Evolutionary conservation across 768 basidiomycete genomes (phyloP).

Genomic region (Mycena latifolia): DNA sequence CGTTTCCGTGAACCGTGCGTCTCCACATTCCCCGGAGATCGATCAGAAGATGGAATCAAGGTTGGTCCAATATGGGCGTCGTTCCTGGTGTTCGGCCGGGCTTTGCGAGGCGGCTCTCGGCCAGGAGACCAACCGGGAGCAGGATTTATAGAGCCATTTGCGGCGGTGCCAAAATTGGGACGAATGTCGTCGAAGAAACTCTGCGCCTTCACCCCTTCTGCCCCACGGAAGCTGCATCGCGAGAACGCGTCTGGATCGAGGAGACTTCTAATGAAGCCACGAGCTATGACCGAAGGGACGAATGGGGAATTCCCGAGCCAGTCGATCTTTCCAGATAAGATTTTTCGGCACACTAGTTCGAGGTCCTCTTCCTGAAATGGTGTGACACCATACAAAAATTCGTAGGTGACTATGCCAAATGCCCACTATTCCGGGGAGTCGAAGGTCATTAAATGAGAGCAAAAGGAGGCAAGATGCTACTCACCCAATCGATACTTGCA

Average conservation of each 20-base stretch:
- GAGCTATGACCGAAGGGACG: slow-evolving; percentile 2
- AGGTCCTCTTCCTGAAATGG: slow-evolving; percentile 4
- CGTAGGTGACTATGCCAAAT: slow-evolving; percentile 11
- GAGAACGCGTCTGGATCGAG: background rate
- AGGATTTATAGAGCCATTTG: background rate
- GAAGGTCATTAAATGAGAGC: background rate
- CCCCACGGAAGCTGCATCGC: slow-evolving; percentile 3
- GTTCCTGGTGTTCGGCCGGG: background rate
- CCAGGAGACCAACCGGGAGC: background rate
- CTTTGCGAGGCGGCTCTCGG: background rate
- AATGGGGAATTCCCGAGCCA: slow-evolving; percentile 5
- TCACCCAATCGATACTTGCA: slow-evolving; percentile 18
- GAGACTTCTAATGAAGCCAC: background rate
- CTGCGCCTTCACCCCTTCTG: background rate
- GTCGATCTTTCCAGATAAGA: slow-evolving; percentile 4
- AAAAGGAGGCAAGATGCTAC: background rate
- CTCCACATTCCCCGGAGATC: background rate
- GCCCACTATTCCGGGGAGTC: slow-evolving; percentile 11
- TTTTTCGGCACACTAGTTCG: slow-evolving; percentile 5
- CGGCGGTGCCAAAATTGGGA: background rate
- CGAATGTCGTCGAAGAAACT: background rate
- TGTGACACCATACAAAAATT: slow-evolving; percentile 9
- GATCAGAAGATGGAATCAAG: background rate
- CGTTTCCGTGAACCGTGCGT: background rate
- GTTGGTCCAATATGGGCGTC: background rate